Conservation (phyloP, 352 stramenopile species). For the Phytophthora idaei region DNA sequence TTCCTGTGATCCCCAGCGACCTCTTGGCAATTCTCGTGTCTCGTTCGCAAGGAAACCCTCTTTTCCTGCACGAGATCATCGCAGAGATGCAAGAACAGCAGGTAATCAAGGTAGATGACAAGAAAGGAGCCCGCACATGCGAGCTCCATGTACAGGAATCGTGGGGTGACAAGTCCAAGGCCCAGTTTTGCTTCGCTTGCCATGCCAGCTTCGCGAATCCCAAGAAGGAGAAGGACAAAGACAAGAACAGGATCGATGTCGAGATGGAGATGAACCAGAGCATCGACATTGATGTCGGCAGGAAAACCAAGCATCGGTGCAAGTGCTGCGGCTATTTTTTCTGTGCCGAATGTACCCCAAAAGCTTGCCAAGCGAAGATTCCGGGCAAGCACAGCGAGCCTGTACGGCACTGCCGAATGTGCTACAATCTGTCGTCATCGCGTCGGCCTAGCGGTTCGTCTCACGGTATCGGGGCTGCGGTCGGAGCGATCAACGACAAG, state of each 20-base stretch:
- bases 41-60: conserved; percentile 79
- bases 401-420: conserved; percentile 76
- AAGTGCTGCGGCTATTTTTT: conserved; percentile 88
- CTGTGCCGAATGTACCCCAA: conserved; percentile 75
- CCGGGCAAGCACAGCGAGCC: conserved; percentile 56
- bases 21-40: conserved; percentile 74
- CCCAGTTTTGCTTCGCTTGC: conserved; percentile 81
- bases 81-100: conserved; percentile 79
- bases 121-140: conserved; percentile 48
- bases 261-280: conserved; percentile 19
- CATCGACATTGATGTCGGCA: conserved; percentile 9
- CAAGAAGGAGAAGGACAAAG: conserved; percentile 53
- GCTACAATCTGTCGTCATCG: conserved; percentile 79
- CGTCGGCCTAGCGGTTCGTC: conserved; percentile 54
- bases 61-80: conserved; percentile 88
- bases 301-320: conserved; percentile 67
- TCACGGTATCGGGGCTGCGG: conserved; percentile 49
- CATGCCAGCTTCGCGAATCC: conserved; percentile 50
- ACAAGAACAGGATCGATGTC: conserved; percentile 12
- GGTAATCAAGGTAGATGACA: conserved; percentile 75
- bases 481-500: conserved; percentile 34
- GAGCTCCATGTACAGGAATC: conserved; percentile 77
- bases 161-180: conserved; percentile 77
- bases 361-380: conserved; percentile 77
- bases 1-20: conserved; percentile 61